Conservation (phyloP, 805 yeast species). For the Kuraishia piskuri region DNA sequence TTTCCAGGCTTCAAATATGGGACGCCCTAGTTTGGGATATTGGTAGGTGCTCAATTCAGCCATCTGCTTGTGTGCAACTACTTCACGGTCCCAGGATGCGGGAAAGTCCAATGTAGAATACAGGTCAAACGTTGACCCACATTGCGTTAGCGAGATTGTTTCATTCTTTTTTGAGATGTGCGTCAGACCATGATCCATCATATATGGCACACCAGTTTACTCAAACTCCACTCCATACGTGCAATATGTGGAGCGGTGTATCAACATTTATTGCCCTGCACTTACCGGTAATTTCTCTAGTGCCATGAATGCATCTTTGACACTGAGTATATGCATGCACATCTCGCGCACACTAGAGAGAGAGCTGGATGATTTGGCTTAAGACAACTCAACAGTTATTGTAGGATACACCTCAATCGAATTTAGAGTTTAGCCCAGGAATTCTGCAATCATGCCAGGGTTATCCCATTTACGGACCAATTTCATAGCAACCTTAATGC, state of each 20-base stretch:
- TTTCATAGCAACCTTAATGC: too few relatives aligned
- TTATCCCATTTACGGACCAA: too few relatives aligned
- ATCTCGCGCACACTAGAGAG: not conserved
- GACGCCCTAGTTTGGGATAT: not conserved
- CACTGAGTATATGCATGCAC: not conserved
- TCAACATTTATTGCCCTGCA: too few relatives aligned
- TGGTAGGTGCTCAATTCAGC: not conserved
- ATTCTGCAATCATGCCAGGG: too few relatives aligned
- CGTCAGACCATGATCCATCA: not conserved
- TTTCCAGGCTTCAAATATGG: not conserved
- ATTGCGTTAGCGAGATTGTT: not conserved
- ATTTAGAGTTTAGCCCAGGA: too few relatives aligned
- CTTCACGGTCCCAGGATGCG: not conserved
- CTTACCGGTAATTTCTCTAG: not conserved
- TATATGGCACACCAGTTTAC: too few relatives aligned
- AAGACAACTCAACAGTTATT: too few relatives aligned
- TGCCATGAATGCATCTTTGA: not conserved
- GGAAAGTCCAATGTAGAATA: not conserved
- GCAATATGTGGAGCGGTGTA: too few relatives aligned
- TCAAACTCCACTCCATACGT: too few relatives aligned
- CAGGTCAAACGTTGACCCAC: not conserved
- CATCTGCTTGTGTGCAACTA: not conserved
- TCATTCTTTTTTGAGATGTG: not conserved
- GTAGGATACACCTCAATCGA: too few relatives aligned
- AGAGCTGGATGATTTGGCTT: too few relatives aligned